A percentile compares a stretch with the other conserved stretches of the same genome.
These are phyloP conservation scores for Metschnikowia picachoensis DNA, from an alignment of 805 yeast genomes.

Conservation along the genomic window DNA sequence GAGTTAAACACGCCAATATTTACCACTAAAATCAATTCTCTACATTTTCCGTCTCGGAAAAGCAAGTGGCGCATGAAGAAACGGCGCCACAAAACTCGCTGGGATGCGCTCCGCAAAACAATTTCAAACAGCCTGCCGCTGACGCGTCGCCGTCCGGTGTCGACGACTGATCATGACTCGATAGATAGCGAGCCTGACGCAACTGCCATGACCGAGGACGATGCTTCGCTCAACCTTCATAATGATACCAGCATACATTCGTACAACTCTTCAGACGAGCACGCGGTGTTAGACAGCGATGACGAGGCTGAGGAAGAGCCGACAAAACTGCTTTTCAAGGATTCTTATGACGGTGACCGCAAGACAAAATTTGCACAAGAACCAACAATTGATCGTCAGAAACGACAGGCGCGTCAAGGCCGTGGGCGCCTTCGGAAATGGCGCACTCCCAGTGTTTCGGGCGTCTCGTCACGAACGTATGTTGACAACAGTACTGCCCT, in stretches of 20 bases:
- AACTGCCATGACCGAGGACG: slow-evolving; percentile 3
- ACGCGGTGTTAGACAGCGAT: slow-evolving; percentile 13
- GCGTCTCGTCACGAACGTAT: slow-evolving; percentile 9
- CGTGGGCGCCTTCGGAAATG: slow-evolving; percentile 12
- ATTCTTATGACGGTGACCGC: slow-evolving; percentile 2
- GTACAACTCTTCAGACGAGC: slow-evolving; percentile 6
- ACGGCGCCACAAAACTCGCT: slow-evolving; percentile 8
- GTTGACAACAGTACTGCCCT: slow-evolving; percentile 8
- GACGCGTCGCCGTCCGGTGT: slow-evolving; percentile 2
- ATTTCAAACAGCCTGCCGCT: slow-evolving; percentile 19
- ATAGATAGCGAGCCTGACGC: slow-evolving; percentile 7
- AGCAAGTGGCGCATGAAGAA: slow-evolving; percentile 11
- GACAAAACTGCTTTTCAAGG: background rate
- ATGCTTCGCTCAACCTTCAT: slow-evolving; percentile 1
- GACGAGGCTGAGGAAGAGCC: background rate
- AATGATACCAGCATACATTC: background rate
- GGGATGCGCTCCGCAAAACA: slow-evolving; percentile 24
- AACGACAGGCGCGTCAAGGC: slow-evolving; percentile 3
- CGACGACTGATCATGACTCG: background rate
- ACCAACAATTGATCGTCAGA: slow-evolving; percentile 15
- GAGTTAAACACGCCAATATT: slow-evolving; percentile 33
- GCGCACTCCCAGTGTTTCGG: slow-evolving; percentile 16
- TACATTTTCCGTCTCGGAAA: slow-evolving; percentile 1
- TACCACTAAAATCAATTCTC: slow-evolving; percentile 21
- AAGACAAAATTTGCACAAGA: slow-evolving; percentile 14